phyloP scores from a whole-genome alignment of 805 yeast genomes.

The Cyberlindnera subsufficiens region DNA sequence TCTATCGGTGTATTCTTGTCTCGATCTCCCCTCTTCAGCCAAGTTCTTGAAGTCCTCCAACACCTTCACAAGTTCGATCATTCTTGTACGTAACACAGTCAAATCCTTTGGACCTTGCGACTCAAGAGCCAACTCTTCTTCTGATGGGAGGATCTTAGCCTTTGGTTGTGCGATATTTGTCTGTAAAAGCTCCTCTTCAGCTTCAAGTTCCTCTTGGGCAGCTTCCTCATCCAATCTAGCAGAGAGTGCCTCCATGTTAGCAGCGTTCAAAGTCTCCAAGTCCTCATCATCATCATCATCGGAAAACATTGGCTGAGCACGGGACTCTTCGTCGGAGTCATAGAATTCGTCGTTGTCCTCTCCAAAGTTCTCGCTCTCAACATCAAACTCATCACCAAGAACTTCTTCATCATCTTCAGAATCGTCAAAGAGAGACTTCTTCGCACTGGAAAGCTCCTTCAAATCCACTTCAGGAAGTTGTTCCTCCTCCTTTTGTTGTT shows the following conservation, averaged over 20 bases:
- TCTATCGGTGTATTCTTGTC: constrained; percentile 77
- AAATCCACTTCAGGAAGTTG: constrained; percentile 60
- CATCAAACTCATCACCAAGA: constrained; percentile 47
- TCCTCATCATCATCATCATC: constrained; percentile 47
- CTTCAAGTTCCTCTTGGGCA: constrained; percentile 55
- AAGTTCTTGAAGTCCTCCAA: constrained; percentile 80
- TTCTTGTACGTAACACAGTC: constrained; percentile 82
- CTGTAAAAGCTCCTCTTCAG: constrained; percentile 55
- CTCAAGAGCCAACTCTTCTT: constrained; percentile 48
- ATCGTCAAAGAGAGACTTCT: constrained; percentile 71
- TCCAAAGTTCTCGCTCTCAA: constrained; percentile 39
- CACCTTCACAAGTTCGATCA: constrained; percentile 92
- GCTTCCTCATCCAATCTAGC: constrained; percentile 56
- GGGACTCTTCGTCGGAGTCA: constrained; percentile 23
- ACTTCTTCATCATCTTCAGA: constrained; percentile 30
- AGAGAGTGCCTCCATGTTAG: constrained; percentile 78
- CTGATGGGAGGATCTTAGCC: constrained; percentile 71
- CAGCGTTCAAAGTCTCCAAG: constrained; percentile 69
- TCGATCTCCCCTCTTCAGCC: constrained; percentile 80
- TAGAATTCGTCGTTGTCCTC: constrained; percentile 32
- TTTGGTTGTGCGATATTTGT: constrained; percentile 59
- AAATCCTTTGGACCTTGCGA: constrained; percentile 63
- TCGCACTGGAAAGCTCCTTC: constrained; percentile 63
- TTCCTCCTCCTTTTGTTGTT: constrained; percentile 33
- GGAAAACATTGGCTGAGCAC: constrained; percentile 24